These are phyloP conservation scores for Coriolopsis trogii DNA, from an alignment of 1,284 basidiomycete genomes.

Conservation along the genomic window DNA sequence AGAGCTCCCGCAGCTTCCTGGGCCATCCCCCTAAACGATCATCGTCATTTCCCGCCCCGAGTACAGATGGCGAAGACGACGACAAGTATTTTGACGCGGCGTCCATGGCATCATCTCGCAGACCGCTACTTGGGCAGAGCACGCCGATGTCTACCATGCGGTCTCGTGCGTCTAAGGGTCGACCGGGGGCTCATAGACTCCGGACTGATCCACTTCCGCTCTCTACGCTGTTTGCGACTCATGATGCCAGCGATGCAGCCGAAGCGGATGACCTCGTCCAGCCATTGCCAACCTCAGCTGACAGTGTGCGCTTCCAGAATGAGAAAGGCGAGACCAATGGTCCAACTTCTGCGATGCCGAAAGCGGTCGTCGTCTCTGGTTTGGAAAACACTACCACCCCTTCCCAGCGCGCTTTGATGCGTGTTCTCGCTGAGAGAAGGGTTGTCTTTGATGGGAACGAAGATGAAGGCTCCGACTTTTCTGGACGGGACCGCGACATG, in stretches of 20 bases:
- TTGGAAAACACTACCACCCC: constrained; percentile 60
- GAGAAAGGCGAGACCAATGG: constrained; percentile 20
- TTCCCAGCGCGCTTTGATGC: constrained; percentile 62
- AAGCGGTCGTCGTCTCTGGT: constrained; percentile 69
- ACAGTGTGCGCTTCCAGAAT: constrained; percentile 8
- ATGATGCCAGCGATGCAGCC: constrained; percentile 10
- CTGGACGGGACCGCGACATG: constrained; percentile 33
- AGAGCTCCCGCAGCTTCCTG: constrained; percentile 5
- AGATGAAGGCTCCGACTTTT: constrained; percentile 19
- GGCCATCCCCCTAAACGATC: constrained; percentile 24
- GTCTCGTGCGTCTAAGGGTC: constrained; percentile 19
- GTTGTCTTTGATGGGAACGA: constrained; percentile 48
- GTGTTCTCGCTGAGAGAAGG: constrained; percentile 53
- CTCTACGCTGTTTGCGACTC: constrained; percentile 19
- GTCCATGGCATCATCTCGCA: constrained; percentile 32
- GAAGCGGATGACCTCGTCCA: constrained; percentile 8
- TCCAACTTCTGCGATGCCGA: constrained; percentile 45
- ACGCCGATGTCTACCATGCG: constrained; percentile 31
- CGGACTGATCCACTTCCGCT: constrained; percentile 31
- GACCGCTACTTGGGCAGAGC: constrained; percentile 19
- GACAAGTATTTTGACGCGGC: constrained; percentile 29
- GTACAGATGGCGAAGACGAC: constrained; percentile 21
- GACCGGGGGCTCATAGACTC: constrained; percentile 24
- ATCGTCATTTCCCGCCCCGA: constrained; percentile 25
- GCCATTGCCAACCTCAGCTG: background rate